Base-by-base conservation (phyloP, 2,329 filamentous ascomycete species). In the Sclerotiophoma versabilis region DNA sequence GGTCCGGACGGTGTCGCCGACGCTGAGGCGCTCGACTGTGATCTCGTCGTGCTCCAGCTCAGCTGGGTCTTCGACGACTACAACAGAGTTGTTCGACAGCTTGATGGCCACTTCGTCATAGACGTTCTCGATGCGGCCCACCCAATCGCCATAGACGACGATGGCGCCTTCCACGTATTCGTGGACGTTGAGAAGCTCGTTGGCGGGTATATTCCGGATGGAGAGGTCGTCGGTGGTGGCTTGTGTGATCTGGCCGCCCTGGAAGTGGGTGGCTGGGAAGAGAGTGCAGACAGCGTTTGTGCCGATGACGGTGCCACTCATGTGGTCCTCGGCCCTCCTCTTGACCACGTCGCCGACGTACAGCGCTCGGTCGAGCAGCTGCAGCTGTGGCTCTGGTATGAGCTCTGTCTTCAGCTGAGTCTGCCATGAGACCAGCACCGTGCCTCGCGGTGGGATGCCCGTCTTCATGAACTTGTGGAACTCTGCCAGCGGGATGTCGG, bases 331-430 rank as follows among this genome's bases (percentile, higher is more conserved):
- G 0, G 75, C 70, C 33, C 76, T 73, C 27, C 76, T 72, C 66
- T 84, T 85, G 45, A 86, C 83, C 11, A 80, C 73, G 60, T 85
- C 81, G 22, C 84, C 84, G 14, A 85, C 78, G 42, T 79, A 76
- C 12, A 86, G 70, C 1, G 76, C 72, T n/a, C 84, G 79, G 68
- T 85, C 82, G 25, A 86, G 69, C 19, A 86, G 72, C 14, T 75
- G 71, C 36, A 86, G 72, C 20, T 79, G 75, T 10, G 77, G 61
- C 42, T 76, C 72, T 1, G 71, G 71, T 23, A 80, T 68, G 15
- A 81, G 66, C 50, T 78, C 73, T 2, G 76, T 72, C 46, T 64
- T 69, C 39, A 72, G 70, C 59, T 79, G 78, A 26, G 61, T 71
- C 59, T 78, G 62, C 81, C 81, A 77, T 65, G 74, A 72, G 10